Conservation (phyloP, 176 grass and related monocot species). For the Oryza rufipogon region DNA sequence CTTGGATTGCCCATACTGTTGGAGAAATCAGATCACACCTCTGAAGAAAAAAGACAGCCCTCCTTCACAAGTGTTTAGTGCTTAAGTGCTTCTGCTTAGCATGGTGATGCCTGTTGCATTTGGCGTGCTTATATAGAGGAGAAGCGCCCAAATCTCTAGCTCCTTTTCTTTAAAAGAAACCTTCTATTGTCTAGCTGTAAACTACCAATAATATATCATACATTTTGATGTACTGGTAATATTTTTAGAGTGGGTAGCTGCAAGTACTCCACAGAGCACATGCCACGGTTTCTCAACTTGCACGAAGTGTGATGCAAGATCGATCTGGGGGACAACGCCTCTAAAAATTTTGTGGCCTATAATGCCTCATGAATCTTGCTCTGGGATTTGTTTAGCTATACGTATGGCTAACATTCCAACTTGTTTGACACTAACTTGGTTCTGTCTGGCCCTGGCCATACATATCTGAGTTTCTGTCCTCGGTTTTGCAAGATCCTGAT, state of each 20-base stretch:
- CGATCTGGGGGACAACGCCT: slow-evolving; percentile 18
- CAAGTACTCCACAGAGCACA: slow-evolving; percentile 34
- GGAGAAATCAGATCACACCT: not conserved
- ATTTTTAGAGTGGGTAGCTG: slow-evolving; percentile 11
- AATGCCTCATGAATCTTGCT: slow-evolving; percentile 9
- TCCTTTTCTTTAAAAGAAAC: not conserved
- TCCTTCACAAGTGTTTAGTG: no score
- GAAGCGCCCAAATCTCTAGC: not conserved
- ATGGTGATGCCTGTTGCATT: not conserved
- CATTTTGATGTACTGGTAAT: not conserved
- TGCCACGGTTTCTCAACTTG: slow-evolving; percentile 20
- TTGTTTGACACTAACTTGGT: slow-evolving; percentile 11
- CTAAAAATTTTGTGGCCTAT: slow-evolving; percentile 19
- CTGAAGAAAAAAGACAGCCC: not conserved
- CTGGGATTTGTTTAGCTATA: slow-evolving; percentile 5
- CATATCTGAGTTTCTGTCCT: slow-evolving; percentile 40
- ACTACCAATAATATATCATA: slow-evolving; percentile 6
- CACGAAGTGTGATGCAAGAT: slow-evolving; percentile 32
- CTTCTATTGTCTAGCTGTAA: not conserved
- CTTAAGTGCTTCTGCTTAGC: no score
- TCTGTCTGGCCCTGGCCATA: slow-evolving; percentile 39
- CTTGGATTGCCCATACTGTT: slow-evolving; percentile 27
- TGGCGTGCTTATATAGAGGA: slow-evolving; percentile 41
- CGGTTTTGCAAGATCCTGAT: not conserved
- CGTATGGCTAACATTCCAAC: slow-evolving; percentile 15